These are phyloP conservation scores for Russula sp. DNA, from an alignment of 768 basidiomycete genomes.

Conservation along the genomic window DNA sequence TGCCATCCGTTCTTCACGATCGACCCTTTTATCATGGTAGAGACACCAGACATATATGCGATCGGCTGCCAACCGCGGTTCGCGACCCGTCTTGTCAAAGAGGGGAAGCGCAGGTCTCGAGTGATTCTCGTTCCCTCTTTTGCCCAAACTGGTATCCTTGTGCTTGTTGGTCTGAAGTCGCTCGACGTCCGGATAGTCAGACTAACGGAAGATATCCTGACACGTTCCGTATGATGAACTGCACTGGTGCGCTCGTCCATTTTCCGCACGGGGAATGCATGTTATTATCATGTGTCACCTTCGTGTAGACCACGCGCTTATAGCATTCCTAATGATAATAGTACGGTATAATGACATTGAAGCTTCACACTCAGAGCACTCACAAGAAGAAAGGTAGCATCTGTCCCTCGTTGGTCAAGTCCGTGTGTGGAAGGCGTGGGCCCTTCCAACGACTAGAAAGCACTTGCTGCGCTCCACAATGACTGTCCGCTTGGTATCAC, in stretches of 20 bases:
- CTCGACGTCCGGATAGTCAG: constrained; percentile 18
- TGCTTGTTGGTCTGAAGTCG: constrained; percentile 19
- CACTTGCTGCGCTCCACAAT: no score
- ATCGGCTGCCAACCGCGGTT: constrained; percentile 89
- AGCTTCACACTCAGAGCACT: background rate
- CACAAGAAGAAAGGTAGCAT: background rate
- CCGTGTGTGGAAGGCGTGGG: no score
- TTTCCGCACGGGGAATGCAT: background rate
- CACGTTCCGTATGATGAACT: background rate
- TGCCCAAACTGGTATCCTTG: constrained; percentile 19
- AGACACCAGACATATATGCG: constrained; percentile 85
- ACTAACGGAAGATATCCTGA: constrained; percentile 11
- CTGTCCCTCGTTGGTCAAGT: background rate
- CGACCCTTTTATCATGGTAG: constrained; percentile 86
- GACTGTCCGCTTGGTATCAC: no score
- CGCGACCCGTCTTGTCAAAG: constrained; percentile 57
- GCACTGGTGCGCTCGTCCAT: background rate
- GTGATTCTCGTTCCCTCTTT: constrained; percentile 21
- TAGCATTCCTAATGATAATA: background rate
- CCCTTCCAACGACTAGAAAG: no score
- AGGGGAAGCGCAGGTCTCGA: constrained; percentile 26
- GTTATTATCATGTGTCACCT: background rate
- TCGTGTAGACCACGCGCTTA: background rate
- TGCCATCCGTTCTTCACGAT: constrained; percentile 85
- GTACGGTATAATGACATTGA: background rate